Evolutionary conservation across 352 stramenopile genomes (phyloP).

Genomic region (Phytopythium litorale): DNA sequence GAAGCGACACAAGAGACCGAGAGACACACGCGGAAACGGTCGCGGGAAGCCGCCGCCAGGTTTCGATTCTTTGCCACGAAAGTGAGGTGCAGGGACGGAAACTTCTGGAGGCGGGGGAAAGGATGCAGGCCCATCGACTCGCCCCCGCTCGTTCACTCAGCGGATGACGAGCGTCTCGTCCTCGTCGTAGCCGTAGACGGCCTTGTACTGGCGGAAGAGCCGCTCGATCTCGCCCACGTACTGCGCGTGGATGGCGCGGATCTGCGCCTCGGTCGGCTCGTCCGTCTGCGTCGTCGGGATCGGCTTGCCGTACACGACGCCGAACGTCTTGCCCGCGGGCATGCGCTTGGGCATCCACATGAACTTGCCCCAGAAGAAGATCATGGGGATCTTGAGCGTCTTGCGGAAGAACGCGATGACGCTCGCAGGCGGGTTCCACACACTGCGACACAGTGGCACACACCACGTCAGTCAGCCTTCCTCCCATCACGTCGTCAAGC

Average conservation of each 20-base stretch:
- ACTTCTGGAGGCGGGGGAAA: no score
- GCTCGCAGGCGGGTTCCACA: slow-evolving; percentile 63
- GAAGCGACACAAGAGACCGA: neutral
- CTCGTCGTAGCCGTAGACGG: slow-evolving; percentile 64
- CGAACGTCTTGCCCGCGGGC: slow-evolving; percentile 61
- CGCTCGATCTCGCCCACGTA: slow-evolving; percentile 64
- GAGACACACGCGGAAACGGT: neutral
- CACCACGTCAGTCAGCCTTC: slow-evolving; percentile 2
- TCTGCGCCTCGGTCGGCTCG: slow-evolving; percentile 61
- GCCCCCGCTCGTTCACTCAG: slow-evolving; percentile 12
- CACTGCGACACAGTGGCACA: slow-evolving; percentile 17
- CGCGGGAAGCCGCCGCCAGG: neutral
- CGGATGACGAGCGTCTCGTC: slow-evolving; percentile 69
- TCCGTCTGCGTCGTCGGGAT: slow-evolving; percentile 47
- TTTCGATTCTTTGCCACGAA: no score
- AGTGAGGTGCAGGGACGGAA: no score
- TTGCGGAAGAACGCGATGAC: slow-evolving; percentile 63
- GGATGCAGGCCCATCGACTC: no score
- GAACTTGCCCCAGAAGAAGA: slow-evolving; percentile 80
- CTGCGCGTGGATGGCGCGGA: slow-evolving; percentile 40
- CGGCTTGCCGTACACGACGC: slow-evolving; percentile 71
- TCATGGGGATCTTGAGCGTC: slow-evolving; percentile 69
- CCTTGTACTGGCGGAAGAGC: slow-evolving; percentile 70
- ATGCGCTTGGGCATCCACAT: slow-evolving; percentile 67
- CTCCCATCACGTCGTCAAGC: neutral